phyloP scores from a whole-genome alignment of 768 basidiomycete genomes.

The Hydnomerulius pinastri region DNA sequence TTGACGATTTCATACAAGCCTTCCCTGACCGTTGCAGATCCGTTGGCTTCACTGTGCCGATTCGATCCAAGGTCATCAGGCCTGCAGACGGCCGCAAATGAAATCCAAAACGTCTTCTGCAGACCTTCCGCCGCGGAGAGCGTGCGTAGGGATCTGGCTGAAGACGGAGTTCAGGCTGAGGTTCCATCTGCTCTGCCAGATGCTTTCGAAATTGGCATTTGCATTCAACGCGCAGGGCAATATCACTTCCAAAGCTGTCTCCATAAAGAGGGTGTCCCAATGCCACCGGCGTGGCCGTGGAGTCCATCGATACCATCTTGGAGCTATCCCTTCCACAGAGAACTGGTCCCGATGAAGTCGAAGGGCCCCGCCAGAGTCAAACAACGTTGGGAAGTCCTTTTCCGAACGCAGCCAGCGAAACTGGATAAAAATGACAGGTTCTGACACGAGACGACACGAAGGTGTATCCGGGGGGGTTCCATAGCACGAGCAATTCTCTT shows the following conservation, averaged over 20 bases:
- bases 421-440: constrained; percentile 1
- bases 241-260: not conserved
- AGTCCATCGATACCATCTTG: not conserved
- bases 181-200: not conserved
- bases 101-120: not conserved
- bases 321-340: constrained; percentile 3
- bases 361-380: not conserved
- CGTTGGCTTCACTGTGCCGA: not conserved
- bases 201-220: not conserved
- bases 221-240: not conserved
- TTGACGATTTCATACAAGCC: not conserved
- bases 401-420: constrained; percentile 8
- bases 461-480: constrained; percentile 7
- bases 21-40: constrained; percentile 1
- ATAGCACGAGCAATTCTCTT: constrained; percentile 9
- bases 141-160: not conserved
- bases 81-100: not conserved
- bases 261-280: constrained; percentile 9
- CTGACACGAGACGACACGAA: not conserved
- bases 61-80: not conserved
- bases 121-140: not conserved
- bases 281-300: not conserved
- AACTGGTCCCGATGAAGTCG: not conserved
- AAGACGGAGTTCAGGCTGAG: not conserved
- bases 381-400: constrained; percentile 4